A percentile compares a stretch with the other conserved stretches of the same genome.
These are phyloP conservation scores for Perilla frutescens DNA, from an alignment of 257 asterid genomes.

Conservation along the genomic window DNA sequence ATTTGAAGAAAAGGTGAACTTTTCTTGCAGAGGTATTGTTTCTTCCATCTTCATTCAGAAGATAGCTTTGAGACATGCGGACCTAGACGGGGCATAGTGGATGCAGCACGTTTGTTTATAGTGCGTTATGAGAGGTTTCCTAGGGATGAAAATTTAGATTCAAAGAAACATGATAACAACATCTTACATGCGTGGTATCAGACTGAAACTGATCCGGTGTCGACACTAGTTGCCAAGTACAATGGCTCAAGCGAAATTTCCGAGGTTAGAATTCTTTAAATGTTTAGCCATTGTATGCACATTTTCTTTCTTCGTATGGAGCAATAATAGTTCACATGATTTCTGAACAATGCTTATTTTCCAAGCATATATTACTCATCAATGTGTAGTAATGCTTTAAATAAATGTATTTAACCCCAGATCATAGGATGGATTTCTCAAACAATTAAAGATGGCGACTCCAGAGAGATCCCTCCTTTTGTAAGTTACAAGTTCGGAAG, in stretches of 20 bases:
- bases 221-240: constrained; percentile 91
- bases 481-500: constrained; percentile 57
- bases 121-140: constrained; percentile 80
- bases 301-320: not conserved
- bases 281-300: not conserved
- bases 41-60: constrained; percentile 87
- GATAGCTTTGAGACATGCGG: constrained; percentile 92
- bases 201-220: constrained; percentile 78
- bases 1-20: constrained; percentile 30
- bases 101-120: constrained; percentile 69
- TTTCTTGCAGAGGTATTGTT: constrained; percentile 79
- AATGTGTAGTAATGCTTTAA: constrained; percentile 14
- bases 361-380: constrained; percentile 6
- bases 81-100: constrained; percentile 70
- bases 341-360: constrained; percentile 2
- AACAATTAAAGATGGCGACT: constrained; percentile 87
- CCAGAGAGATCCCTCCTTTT: constrained; percentile 84
- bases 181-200: constrained; percentile 61
- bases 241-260: constrained; percentile 75
- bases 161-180: constrained; percentile 53
- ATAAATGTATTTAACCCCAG: constrained; percentile 53
- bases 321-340: not conserved
- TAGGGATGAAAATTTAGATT: constrained; percentile 42
- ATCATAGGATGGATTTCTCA: constrained; percentile 81
- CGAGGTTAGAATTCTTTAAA: constrained; percentile 55